Percentiles rank a stretch among this genome's conserved stretches.
phyloP scores from a whole-genome alignment of 176 grass and related monocot species.

The Eragrostis nindensis region DNA sequence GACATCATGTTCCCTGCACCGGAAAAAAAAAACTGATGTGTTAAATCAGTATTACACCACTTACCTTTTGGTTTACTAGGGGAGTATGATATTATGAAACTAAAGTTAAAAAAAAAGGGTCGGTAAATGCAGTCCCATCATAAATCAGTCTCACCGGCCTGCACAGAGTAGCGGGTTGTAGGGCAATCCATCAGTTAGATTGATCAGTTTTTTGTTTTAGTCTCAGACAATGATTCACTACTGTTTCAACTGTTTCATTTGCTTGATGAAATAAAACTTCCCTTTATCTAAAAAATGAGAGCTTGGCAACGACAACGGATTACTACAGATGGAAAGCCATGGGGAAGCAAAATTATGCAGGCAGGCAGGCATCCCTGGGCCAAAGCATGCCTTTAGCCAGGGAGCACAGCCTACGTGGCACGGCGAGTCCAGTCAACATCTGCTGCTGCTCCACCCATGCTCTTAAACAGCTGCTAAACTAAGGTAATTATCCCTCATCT shows the following conservation, averaged over 20 bases:
- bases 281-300: not conserved
- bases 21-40: not conserved
- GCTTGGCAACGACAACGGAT: not conserved
- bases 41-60: not conserved
- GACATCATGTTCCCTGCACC: not conserved
- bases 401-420: conserved; percentile 39
- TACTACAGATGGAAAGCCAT: not conserved
- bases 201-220: not conserved
- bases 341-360: not conserved
- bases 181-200: not conserved
- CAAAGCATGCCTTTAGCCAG: not conserved
- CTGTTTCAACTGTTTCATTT: not conserved
- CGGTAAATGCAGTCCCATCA: conserved; percentile 9
- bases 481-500: not conserved
- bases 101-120: not conserved
- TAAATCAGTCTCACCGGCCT: not conserved
- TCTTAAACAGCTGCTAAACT: not conserved
- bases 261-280: too few relatives aligned
- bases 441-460: not conserved
- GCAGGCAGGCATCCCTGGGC: not conserved
- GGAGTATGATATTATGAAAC: too few relatives aligned
- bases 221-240: not conserved
- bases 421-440: conserved; percentile 3
- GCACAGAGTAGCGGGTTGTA: not conserved
- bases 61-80: not conserved